phyloP scores from a whole-genome alignment of 495 filamentous ascomycete species.

The Oidiodendron maius region DNA sequence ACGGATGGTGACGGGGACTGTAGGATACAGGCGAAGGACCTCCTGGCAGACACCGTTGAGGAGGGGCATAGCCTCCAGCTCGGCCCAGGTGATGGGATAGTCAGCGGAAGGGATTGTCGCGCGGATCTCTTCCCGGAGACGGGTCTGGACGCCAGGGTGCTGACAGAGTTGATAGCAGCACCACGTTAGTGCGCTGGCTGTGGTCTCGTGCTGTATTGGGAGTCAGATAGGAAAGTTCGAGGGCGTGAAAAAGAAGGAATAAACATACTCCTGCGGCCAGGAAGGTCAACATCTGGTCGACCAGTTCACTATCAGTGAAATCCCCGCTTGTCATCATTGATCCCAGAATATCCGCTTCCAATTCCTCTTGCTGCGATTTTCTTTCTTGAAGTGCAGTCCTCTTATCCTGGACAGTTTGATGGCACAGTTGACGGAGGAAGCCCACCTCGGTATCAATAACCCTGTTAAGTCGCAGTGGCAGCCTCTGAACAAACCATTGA shows the following conservation, averaged over 20 bases:
- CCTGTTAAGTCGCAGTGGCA: too few species aligned
- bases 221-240: too few species aligned
- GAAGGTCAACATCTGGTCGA: constrained; percentile 42
- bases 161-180: constrained; percentile 41
- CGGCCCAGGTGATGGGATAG: constrained; percentile 32
- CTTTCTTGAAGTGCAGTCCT: too few species aligned
- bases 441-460: too few species aligned
- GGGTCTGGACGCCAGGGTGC: constrained; percentile 38
- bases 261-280: constrained; percentile 11
- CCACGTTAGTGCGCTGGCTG: constrained; percentile 50
- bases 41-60: constrained; percentile 37
- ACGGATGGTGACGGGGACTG: constrained; percentile 50
- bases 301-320: constrained; percentile 36
- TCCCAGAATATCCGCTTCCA: too few species aligned
- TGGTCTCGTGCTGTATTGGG: constrained; percentile 83
- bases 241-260: too few species aligned
- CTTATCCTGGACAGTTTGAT: too few species aligned
- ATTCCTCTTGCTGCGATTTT: too few species aligned
- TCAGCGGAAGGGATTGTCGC: constrained; percentile 53
- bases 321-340: too few species aligned
- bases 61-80: constrained; percentile 22
- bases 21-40: constrained; percentile 28
- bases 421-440: too few species aligned
- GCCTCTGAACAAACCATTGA: too few species aligned
- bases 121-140: constrained; percentile 49